Base-by-base conservation (phyloP, 495 filamentous ascomycete genomes). In the Talaromyces proteolyticus region DNA sequence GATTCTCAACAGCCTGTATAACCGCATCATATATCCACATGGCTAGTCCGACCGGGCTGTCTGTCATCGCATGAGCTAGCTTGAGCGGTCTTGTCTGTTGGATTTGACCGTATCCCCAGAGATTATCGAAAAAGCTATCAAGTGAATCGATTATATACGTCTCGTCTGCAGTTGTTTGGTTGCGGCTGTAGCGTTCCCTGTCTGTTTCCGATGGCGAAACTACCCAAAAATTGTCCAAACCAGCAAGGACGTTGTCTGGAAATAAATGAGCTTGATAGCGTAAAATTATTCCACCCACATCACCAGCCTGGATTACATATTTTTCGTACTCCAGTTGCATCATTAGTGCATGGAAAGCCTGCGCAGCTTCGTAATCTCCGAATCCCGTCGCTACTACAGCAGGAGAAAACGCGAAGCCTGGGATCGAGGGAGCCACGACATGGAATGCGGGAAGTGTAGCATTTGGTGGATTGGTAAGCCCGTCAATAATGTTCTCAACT, bases 381-480 rank as follows among this genome's bases (percentile, higher is more conserved):
- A 60, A 52, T 21, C 61, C 59, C 18, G 56, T 43, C 25, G 57
- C 53, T 12, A 51, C 53, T 2, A 61, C 50, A 10, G 54, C 55
- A 11, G 57, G 49, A 1, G 68, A 71, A 49, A 69, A 69, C 6
- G 57, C 58, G 50, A 60, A 68, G 14, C 57, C 57, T 0, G 70
- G 70, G 18, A 73, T 49, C 7, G 57, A 64, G 7, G 70, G 70
- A 21, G 60, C 63, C 21, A 73, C 55, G 22, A 68, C 56, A 50
- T 74, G 62, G 53, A 73, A 74, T 8, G 59, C 57, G 10, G 62
- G 61, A 12, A 57, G 52, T 19, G 52, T 48, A 6, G 56, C 47
- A 12, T 51, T 51, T 1, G 54, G 24, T 3, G 45, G 47, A 38
- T 57, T 37, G n/a, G 51, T 52, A 10, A 69, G 53, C 44, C 25